These are phyloP conservation scores for Dendrobium catenatum DNA, from an alignment of 106 monocot genomes.

Conservation along the genomic window DNA sequence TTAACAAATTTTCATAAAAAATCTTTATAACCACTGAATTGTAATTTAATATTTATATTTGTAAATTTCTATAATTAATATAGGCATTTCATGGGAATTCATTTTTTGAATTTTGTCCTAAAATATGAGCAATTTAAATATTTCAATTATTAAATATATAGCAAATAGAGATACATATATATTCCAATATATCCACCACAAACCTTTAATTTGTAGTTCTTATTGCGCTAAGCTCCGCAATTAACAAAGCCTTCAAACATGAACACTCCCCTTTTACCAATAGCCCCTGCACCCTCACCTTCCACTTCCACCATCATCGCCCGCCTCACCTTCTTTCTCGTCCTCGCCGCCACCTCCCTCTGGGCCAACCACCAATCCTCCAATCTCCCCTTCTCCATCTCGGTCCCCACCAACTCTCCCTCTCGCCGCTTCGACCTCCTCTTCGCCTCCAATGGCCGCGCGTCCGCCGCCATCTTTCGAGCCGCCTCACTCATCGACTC, in stretches of 20 bases:
- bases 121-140: too few species aligned
- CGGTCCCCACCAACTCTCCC: conserved; percentile 5
- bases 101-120: too few species aligned
- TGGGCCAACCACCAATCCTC: conserved; percentile 41
- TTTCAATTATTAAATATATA: too few species aligned
- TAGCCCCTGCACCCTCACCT: not conserved
- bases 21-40: too few species aligned
- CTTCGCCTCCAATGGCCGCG: conserved; percentile 33
- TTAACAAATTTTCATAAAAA: too few species aligned
- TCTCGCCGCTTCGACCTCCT: conserved; percentile 25
- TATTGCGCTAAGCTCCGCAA: too few species aligned
- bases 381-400: conserved; percentile 18
- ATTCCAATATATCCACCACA: too few species aligned
- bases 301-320: not conserved
- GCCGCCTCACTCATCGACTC: conserved; percentile 19
- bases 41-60: too few species aligned
- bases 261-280: not conserved
- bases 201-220: too few species aligned
- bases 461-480: conserved; percentile 6
- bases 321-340: conserved; percentile 7
- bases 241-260: not conserved
- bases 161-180: too few species aligned
- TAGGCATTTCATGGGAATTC: too few species aligned
- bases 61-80: too few species aligned
- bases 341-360: conserved; percentile 14